These are phyloP conservation scores for Monosporascus sp. DNA, from an alignment of 2,329 filamentous ascomycete species.

Conservation along the genomic window DNA sequence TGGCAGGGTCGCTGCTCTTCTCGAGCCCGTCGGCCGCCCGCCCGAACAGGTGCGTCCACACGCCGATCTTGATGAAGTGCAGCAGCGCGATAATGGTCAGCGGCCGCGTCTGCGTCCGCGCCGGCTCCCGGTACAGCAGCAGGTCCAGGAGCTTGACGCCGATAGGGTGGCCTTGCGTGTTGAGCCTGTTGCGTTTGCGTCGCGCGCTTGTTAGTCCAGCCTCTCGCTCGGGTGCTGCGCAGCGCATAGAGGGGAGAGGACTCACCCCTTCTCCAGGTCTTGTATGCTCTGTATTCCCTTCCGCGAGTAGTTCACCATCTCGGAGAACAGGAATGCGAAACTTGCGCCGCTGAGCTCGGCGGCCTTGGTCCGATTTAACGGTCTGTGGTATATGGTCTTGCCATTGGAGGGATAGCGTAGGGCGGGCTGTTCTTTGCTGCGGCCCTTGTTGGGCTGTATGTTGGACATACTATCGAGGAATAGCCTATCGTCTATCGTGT, in stretches of 20 bases:
- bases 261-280: slow-evolving; percentile 84
- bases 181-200: slow-evolving; percentile 57
- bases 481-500: neutral
- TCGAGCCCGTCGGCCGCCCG: slow-evolving; percentile 90
- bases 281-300: slow-evolving; percentile 84
- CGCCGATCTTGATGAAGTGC: slow-evolving; percentile 87
- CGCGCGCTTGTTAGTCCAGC: neutral
- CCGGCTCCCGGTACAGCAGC: slow-evolving; percentile 75
- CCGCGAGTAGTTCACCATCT: slow-evolving; percentile 96
- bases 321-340: slow-evolving; percentile 93
- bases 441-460: slow-evolving; percentile 40
- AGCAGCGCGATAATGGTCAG: slow-evolving; percentile 86
- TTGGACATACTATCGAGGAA: slow-evolving; percentile 39
- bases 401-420: slow-evolving; percentile 87
- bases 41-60: slow-evolving; percentile 90
- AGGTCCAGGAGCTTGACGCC: slow-evolving; percentile 93
- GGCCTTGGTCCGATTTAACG: slow-evolving; percentile 83
- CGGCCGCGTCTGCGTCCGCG: slow-evolving; percentile 68
- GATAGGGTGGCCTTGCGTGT: slow-evolving; percentile 87
- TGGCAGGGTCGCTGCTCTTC: slow-evolving; percentile 74
- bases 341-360: slow-evolving; percentile 86
- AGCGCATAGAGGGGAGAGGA: neutral
- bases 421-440: slow-evolving; percentile 49
- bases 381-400: slow-evolving; percentile 97
- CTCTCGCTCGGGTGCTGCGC: neutral